Evolutionary conservation across 371 early-diverging fungal genomes (phyloP).

Genomic region (Mucor plumbeus): DNA sequence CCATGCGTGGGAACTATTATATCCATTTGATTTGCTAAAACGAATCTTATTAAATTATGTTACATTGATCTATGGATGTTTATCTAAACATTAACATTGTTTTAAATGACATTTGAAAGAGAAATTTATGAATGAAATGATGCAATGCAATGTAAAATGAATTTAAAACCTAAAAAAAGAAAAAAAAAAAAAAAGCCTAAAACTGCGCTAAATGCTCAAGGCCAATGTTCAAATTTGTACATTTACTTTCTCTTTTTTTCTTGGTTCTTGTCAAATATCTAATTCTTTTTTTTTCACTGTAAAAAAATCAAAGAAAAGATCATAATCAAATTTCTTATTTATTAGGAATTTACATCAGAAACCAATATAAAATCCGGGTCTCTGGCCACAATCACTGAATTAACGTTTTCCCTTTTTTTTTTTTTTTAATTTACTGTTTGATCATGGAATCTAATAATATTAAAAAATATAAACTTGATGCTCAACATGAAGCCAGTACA

Average conservation of each 20-base stretch:
- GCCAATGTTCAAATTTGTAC: background rate
- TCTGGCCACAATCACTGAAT: constrained; percentile 45
- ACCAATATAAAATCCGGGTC: constrained; percentile 37
- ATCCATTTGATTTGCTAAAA: background rate
- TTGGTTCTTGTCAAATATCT: constrained; percentile 1
- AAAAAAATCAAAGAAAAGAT: background rate
- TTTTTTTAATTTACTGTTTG: background rate
- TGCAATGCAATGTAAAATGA: background rate
- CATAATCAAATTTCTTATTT: background rate
- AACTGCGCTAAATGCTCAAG: background rate
- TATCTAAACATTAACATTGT: background rate
- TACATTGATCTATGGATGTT: background rate
- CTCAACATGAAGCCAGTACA: background rate
- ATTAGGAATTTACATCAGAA: constrained; percentile 3
- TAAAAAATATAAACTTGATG: constrained; percentile 1
- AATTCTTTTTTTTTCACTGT: constrained; percentile 1
- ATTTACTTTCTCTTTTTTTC: background rate
- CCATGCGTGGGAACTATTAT: constrained; percentile 5
- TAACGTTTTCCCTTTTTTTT: background rate
- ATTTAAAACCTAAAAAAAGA: background rate
- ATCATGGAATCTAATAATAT: background rate
- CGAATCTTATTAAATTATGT: background rate
- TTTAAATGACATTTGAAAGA: background rate
- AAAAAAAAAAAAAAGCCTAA: constrained; percentile 5
- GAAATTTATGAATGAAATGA: background rate